Base-by-base conservation (phyloP, 2,329 filamentous ascomycete species). In the Calonectria pseudoreteaudii region DNA sequence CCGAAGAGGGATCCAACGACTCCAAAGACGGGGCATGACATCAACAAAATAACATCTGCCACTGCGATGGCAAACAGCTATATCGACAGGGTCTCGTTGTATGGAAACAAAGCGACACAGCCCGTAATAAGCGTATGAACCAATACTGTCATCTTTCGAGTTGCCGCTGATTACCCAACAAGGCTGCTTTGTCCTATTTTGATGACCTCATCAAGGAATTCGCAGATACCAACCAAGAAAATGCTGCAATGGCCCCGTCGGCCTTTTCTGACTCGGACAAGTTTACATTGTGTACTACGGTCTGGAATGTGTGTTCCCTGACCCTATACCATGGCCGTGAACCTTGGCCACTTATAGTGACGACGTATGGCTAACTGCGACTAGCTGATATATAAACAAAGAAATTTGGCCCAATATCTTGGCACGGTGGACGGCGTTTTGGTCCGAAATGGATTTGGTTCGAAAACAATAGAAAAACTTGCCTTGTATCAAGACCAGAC, bases 341-440 rank as follows among this genome's bases (percentile, higher is more conserved):
- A n/a, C 14, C 26, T 3, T 58, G 23, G 6, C 20, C 28, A 41
- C 36, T 28, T 3, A 23, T 47, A n/a, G 13, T 6, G 20, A 16
- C 23, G 64, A 34, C 3, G 30, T 30, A 31, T 38, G 23, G n/a
- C 67, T 70, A 30, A 70, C 56, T 14, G 28, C 14, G 18, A 9
- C n/a, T 34, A 71, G 50, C 31, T 60, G 38, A 66, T 66, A 56
- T 70, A 70, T 18, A 64, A 38, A 23, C 44, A 70, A 23, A 62
- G 44, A 20, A 64, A 70, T 16, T 14, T 64, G 62, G 60, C 56
- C 9, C 47, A 31, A 11, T 38, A 67, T 26, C 3, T 68, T 23
- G 70, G 53, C 3, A 31, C 23, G 20, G 26, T 41, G 34, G 34
- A n/a, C 13, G 6, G 34, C 0, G 31, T 44, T 8, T 34, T 67